Evolutionary conservation across 1,284 basidiomycete species (phyloP), one percentile per base, ranked within the genome.

Genomic region (Ganoderma multipileum): DNA sequence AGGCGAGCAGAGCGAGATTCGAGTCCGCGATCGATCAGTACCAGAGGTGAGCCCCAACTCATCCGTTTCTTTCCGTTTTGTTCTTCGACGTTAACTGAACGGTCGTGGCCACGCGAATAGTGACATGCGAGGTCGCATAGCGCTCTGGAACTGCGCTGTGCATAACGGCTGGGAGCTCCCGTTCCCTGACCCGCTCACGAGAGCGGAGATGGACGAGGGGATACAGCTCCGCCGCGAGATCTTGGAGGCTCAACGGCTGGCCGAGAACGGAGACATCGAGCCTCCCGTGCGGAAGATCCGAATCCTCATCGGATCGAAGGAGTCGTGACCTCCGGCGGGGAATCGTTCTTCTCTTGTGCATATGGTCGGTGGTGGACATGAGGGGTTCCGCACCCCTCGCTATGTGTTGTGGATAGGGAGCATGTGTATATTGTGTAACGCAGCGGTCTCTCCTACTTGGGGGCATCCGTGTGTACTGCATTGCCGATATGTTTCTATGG

Each of bases 161-260:
- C 83, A 84, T 44, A 79, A 90, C 38, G 89, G 89, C 36, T 93
- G 90, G 88, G 76, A 80, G 44, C 82, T 89, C 36, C 91, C 91
- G 16, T 79, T 82, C 11, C 83, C 88, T 61, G 89, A 90, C 65
- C 86, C 90, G 11, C 79, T 91, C 41, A 84, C 87, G 4, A 90
- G 90, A 76, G 89, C 89, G 42, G 91, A 93, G 77, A 79, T 88
- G 16, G 84, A 90, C 50, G 89, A 92, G 76, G 90, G 92, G 76
- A 85, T 89, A 73, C 83, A 89, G 47, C 79, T 91, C 58, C 86
- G 90, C 67, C 85, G 87, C 33, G 88, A 86, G 44, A 88, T 92
- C 81, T 75, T 89, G n/a, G 86, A 90, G 70, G 89, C 89, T 36
- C 84, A 87, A 70, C 83, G 80, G 66, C 79, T 79, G 62, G 86